Percentiles rank a stretch among this genome's conserved stretches.
These are phyloP conservation scores for Suillus alpinus DNA, from an alignment of 768 basidiomycete species.

Conservation along the genomic window DNA sequence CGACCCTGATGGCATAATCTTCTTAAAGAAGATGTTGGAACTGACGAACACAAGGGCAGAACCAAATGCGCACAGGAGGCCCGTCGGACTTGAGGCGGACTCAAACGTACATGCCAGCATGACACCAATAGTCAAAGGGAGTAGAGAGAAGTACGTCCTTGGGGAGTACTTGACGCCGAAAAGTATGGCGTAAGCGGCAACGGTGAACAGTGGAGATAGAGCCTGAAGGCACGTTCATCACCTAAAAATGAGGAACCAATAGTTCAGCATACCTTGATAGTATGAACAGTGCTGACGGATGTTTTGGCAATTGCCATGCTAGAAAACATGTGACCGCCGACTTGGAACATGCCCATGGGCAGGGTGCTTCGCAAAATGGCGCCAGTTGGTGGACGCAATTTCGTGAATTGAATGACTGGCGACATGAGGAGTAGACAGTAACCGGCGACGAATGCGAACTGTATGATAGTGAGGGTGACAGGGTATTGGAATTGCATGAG, in stretches of 20 bases:
- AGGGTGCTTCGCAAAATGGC: slow-evolving; percentile 76
- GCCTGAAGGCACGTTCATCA: slow-evolving; percentile 52
- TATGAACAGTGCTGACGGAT: slow-evolving; percentile 96
- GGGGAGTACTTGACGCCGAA: slow-evolving; percentile 93
- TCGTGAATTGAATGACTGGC: slow-evolving; percentile 64
- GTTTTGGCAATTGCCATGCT: slow-evolving; percentile 96
- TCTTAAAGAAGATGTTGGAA: slow-evolving; percentile 99
- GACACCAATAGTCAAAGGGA: slow-evolving; percentile 94
- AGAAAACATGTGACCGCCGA: slow-evolving; percentile 96
- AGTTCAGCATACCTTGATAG: slow-evolving; percentile 78
- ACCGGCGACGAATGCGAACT: slow-evolving; percentile 90
- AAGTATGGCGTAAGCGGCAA: slow-evolving; percentile 89
- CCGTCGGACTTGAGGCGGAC: slow-evolving; percentile 79
- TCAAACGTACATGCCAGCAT: slow-evolving; percentile 98
- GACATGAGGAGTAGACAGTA: slow-evolving; percentile 87
- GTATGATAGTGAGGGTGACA: slow-evolving; percentile 94
- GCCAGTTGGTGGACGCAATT: slow-evolving; percentile 65
- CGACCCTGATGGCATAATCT: slow-evolving; percentile 77
- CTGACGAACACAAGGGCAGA: slow-evolving; percentile 96
- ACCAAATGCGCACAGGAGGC: slow-evolving; percentile 94
- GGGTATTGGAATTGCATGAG: slow-evolving; percentile 91
- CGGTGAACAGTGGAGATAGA: slow-evolving; percentile 94
- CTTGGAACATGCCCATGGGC: slow-evolving; percentile 97
- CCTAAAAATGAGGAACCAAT: not conserved
- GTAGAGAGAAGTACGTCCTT: slow-evolving; percentile 87